Evolutionary conservation across 805 yeast genomes (phyloP), one percentile per base, ranked within the genome.

Genomic region (Schwanniomyces occidentalis): DNA sequence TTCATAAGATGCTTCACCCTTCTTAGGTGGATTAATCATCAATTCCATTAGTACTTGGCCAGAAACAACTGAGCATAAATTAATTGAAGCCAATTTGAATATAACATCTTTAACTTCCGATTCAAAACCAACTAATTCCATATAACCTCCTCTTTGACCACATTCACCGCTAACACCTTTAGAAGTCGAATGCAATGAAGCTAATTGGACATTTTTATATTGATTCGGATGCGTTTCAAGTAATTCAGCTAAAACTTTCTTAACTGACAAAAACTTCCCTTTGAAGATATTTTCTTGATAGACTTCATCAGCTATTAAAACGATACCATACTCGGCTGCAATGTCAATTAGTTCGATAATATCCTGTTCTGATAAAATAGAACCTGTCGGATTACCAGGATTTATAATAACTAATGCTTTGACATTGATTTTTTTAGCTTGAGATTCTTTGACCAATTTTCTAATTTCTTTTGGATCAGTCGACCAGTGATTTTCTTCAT

Each of bases 61-160:
- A 2, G 91, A 75, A 27, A 91, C 96, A 1, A 88, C 96, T 0
- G 98, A 91, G 60, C 99, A 93, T 37, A 93, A 72, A 19, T 93
- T 82, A 47, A 93, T 89, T 8, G 95, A 85, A 12, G 95, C 95
- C 48, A 95, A 69, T 65, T 93, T 93, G 61, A 84, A 71, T 34
- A 93, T 72, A 36, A 85, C 75, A 19, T 78, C 85, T 49, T 72
- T 65, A 12, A 90, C 82, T 28, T 83, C 89, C 3, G 69, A 71
- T 9, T 74, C 67, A 63, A 93, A 85, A 1, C 96, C 96, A 8
- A 82, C 75, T 6, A 90, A 65, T 63, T 93, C 99, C 93, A 93
- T 85, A 70, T 90, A 93, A 5, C 99, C 99, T 51, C 98, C 99
- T 65, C 99, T 81, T 69, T 93, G 99, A 41, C 99, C 99, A 74